Evolutionary conservation across 2,329 filamentous ascomycete genomes (phyloP), one percentile per base, ranked within the genome.

Genomic region (Thielaviopsis cerberus): DNA sequence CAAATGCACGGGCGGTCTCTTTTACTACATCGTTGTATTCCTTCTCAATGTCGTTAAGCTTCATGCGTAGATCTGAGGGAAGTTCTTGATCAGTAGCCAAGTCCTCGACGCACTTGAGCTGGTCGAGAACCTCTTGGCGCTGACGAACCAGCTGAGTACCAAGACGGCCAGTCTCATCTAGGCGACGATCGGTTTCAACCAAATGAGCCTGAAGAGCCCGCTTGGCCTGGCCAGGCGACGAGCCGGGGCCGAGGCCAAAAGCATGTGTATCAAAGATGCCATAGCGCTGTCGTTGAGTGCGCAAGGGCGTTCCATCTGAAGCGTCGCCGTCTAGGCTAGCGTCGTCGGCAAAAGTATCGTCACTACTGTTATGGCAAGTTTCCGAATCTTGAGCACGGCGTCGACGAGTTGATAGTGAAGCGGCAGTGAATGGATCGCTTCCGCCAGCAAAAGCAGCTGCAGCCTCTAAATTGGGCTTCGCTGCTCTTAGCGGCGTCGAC

Each of bases 21-120:
- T 85, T 79, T 13, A 90, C 89, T 53, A 97, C 83, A 67, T 96
- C 90, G 68, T 94, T 91, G 72, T 94, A 97, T 66, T 98, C 92
- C 69, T 82, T 87, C 69, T 98, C 92, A 61, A 98, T 82, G 62
- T 94, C 89, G 15, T 81, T 77, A 57, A 98, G 77, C 70, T 86
- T 89, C 65, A 85, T 79, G 61, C 86, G 86, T 65, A 98, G 73
- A 63, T 95, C 90, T 3, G 86, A 82, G 0, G 84, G 83, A 55
- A 97, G 81, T 62, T 95, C 86, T 24, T 80, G 81, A 64, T 92
- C 86, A 51, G 79, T 76, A 65, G 88, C 77, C 61, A 87, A 75
- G 66, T 83, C 81, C 65, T 94, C 87, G 2, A 98, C 83, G 66
- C 97, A 89, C 64, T 83, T 82, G 59, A 98, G 72, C 63, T 86